These are phyloP conservation scores for Avena atlantica DNA, from an alignment of 176 grass and related monocot genomes.

Conservation along the genomic window DNA sequence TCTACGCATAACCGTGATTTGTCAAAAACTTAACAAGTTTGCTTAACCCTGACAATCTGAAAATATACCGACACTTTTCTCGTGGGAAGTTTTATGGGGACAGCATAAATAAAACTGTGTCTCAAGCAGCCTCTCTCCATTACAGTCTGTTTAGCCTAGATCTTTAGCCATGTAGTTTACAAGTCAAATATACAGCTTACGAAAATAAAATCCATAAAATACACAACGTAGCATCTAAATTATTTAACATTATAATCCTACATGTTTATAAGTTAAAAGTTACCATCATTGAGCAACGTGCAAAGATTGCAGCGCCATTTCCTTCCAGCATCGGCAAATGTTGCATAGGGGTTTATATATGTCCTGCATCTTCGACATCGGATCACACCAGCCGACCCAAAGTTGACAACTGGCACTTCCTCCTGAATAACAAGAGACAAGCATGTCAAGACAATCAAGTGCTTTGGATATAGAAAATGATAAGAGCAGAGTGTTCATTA, in stretches of 20 bases:
- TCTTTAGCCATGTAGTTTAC: background rate
- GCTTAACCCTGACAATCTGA: background rate
- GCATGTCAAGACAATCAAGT: conserved; percentile 16
- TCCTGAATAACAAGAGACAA: conserved; percentile 61
- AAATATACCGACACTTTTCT: background rate
- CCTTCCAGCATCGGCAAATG: conserved; percentile 88
- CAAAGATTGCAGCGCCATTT: conserved; percentile 99
- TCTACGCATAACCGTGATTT: background rate
- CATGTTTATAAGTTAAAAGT: conserved; percentile 2
- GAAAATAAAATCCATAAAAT: background rate
- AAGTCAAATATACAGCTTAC: conserved; percentile 2
- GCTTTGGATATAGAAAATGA: conserved; percentile 11
- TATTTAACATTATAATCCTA: background rate
- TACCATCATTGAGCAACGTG: conserved; percentile 95
- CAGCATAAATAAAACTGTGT: background rate
- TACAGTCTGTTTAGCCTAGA: background rate
- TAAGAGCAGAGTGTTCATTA: conserved; percentile 45
- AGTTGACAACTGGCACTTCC: conserved; percentile 88
- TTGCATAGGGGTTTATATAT: conserved; percentile 89
- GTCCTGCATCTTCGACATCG: conserved; percentile 91
- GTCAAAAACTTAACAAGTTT: background rate
- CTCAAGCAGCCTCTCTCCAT: conserved; percentile 3
- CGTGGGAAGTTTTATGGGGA: background rate
- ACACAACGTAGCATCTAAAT: background rate
- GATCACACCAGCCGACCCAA: conserved; percentile 82